Evolutionary conservation across 176 grass and related monocot genomes (phyloP).

Genomic region (Oryza meyeriana): DNA sequence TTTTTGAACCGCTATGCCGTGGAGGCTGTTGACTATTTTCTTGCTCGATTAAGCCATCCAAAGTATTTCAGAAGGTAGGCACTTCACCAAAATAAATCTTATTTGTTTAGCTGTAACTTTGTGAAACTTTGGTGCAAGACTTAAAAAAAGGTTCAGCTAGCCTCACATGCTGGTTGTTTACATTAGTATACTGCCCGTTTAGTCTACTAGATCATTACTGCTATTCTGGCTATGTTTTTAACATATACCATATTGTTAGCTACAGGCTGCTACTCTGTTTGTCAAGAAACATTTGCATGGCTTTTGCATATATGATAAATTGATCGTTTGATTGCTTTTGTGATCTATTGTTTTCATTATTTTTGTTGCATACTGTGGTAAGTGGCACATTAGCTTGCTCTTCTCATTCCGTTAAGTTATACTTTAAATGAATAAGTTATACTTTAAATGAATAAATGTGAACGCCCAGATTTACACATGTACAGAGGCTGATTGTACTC

Average conservation of each 20-base stretch:
- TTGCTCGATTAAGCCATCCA: conserved; percentile 70
- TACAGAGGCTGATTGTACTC: neutral
- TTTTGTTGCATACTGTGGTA: conserved; percentile 6
- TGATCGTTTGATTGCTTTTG: neutral
- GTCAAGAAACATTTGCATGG: neutral
- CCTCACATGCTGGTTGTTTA: neutral
- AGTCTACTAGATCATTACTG: neutral
- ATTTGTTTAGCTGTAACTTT: neutral
- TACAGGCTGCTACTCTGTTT: too few species aligned
- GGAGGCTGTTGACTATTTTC: conserved; percentile 97
- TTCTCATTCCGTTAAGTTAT: neutral
- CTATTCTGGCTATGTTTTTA: neutral
- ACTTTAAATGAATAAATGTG: neutral
- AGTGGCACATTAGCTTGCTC: neutral
- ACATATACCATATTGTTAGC: neutral
- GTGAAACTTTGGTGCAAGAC: neutral
- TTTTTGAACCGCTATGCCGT: conserved; percentile 88
- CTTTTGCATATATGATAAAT: neutral
- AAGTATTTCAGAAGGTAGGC: conserved; percentile 94
- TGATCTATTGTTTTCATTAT: neutral
- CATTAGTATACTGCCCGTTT: neutral
- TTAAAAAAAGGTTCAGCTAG: conserved; percentile 1
- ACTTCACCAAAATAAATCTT: conserved; percentile 5
- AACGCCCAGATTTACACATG: neutral
- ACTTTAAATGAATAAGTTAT: conserved; percentile 6